Conservation (phyloP, 2,329 filamentous ascomycete species). For the Fusarium dimerum region DNA sequence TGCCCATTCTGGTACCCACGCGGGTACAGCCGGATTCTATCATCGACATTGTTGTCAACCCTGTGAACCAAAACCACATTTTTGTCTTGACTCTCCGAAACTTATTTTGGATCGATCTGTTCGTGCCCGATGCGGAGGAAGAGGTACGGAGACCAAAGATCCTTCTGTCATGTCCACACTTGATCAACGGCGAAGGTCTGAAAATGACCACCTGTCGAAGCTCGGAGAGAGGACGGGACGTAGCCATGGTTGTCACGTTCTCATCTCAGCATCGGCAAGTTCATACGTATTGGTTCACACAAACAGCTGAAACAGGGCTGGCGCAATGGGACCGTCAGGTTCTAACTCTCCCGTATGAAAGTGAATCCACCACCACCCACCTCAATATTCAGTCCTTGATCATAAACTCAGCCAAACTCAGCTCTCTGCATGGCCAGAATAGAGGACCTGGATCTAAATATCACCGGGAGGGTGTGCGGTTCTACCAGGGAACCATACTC, state of each 20-base stretch:
- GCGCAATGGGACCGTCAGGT: constrained; percentile 42
- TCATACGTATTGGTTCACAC: constrained; percentile 38
- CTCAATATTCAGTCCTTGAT: constrained; percentile 28
- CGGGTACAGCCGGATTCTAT: constrained; percentile 43
- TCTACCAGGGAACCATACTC: constrained; percentile 50
- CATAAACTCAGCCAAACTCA: constrained; percentile 31
- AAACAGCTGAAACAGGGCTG: constrained; percentile 23
- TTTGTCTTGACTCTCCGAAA: constrained; percentile 59
- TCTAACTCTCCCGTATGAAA: constrained; percentile 25
- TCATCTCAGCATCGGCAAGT: constrained; percentile 35
- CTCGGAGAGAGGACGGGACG: constrained; percentile 20
- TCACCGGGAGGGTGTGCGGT: constrained; percentile 36
- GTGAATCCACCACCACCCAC: neutral
- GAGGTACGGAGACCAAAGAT: constrained; percentile 22
- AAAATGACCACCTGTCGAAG: constrained; percentile 33
- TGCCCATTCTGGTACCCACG: constrained; percentile 28
- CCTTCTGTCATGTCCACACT: constrained; percentile 32
- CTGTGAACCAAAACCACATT: constrained; percentile 47
- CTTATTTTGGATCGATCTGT: constrained; percentile 51
- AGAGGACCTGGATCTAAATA: constrained; percentile 34
- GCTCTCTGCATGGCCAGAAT: constrained; percentile 2
- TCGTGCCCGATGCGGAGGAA: constrained; percentile 11
- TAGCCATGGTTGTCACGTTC: constrained; percentile 36
- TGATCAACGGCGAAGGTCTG: constrained; percentile 26
- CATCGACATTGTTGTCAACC: constrained; percentile 55